A percentile compares a stretch with the other conserved stretches of the same genome.
phyloP scores from a whole-genome alignment of 495 filamentous ascomycete genomes.

The Lepraria neglecta region DNA sequence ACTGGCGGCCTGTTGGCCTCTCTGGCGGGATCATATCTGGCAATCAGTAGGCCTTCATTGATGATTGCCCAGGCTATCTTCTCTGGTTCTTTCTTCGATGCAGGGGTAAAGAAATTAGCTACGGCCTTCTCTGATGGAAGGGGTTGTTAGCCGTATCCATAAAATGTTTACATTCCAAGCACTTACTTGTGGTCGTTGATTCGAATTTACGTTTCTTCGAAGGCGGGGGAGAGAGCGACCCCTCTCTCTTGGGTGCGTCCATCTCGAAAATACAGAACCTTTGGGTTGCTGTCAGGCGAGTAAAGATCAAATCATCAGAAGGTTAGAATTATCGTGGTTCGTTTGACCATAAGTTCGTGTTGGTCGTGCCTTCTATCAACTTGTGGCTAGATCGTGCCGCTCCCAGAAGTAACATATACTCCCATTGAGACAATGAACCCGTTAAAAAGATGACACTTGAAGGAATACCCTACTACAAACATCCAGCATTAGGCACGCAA shows the following conservation, averaged over 20 bases:
- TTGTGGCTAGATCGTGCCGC: no score
- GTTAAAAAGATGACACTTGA: no score
- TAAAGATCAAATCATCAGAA: no score
- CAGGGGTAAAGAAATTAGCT: slow-evolving; percentile 81
- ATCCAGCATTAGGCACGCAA: no score
- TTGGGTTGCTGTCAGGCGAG: background rate
- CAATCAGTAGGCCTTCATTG: slow-evolving; percentile 68
- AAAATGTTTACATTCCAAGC: background rate
- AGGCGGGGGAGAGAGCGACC: slow-evolving; percentile 37
- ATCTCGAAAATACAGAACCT: background rate
- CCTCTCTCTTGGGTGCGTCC: slow-evolving; percentile 1
- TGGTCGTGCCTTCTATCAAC: no score
- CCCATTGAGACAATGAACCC: no score
- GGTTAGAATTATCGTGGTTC: no score
- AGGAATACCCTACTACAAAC: no score
- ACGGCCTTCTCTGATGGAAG: slow-evolving; percentile 53
- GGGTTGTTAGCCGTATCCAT: slow-evolving; percentile 8
- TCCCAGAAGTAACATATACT: no score
- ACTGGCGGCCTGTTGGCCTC: slow-evolving; percentile 25
- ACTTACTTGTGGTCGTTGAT: slow-evolving; percentile 67
- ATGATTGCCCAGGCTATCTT: slow-evolving; percentile 66
- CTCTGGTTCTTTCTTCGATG: slow-evolving; percentile 77
- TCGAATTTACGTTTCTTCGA: slow-evolving; percentile 54
- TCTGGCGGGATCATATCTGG: slow-evolving; percentile 52
- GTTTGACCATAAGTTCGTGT: no score